These are phyloP conservation scores for Saturnispora galanensis DNA, from an alignment of 805 yeast genomes.

Conservation along the genomic window DNA sequence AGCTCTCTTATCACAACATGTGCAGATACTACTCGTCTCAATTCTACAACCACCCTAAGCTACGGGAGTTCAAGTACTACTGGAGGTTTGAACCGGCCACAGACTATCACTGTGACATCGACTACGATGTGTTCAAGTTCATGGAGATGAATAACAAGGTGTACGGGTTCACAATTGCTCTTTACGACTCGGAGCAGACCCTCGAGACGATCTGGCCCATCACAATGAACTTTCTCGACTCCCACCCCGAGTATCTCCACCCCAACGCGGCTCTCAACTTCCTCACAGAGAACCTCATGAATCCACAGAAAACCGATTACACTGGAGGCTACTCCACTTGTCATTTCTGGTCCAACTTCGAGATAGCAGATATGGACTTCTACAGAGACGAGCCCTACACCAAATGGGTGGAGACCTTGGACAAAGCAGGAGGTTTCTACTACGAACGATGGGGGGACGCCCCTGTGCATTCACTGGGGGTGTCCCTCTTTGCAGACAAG, in stretches of 20 bases:
- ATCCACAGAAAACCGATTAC: slow-evolving; percentile 32
- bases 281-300: slow-evolving; percentile 41
- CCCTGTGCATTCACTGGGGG: slow-evolving; percentile 74
- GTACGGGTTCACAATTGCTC: slow-evolving; percentile 62
- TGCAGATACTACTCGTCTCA: slow-evolving; percentile 65
- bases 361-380: slow-evolving; percentile 77
- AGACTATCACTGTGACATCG: slow-evolving; percentile 53
- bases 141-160: slow-evolving; percentile 56
- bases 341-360: slow-evolving; percentile 89
- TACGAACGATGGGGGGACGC: slow-evolving; percentile 95
- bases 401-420: slow-evolving; percentile 54
- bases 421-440: slow-evolving; percentile 67
- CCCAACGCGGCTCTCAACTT: slow-evolving; percentile 46
- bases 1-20: slow-evolving; percentile 69
- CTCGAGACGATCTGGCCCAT: slow-evolving; percentile 59
- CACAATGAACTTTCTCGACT: slow-evolving; percentile 48
- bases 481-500: slow-evolving; percentile 62
- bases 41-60: slow-evolving; percentile 54
- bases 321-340: slow-evolving; percentile 48
- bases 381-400: slow-evolving; percentile 59
- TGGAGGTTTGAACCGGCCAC: slow-evolving; percentile 81
- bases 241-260: slow-evolving; percentile 48
- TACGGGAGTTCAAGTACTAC: slow-evolving; percentile 55
- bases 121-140: slow-evolving; percentile 71
- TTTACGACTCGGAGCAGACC: slow-evolving; percentile 63